phyloP scores from a whole-genome alignment of 805 yeast species.

The Sugiyamaella chiloensis region DNA sequence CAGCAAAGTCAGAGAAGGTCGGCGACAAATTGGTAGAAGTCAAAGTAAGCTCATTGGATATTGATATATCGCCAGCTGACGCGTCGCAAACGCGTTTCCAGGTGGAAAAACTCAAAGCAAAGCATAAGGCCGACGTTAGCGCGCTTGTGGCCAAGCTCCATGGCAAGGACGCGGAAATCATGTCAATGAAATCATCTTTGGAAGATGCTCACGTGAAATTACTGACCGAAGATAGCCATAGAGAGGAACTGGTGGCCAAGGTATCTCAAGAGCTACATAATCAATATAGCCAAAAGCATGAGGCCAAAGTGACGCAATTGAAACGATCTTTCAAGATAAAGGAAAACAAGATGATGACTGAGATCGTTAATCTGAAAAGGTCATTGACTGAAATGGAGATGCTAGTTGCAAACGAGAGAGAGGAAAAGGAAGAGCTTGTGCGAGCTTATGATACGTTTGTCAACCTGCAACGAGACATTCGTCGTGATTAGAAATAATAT shows the following conservation, averaged over 20 bases:
- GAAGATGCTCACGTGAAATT: conserved; percentile 13
- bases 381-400: conserved; percentile 49
- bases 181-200: conserved; percentile 13
- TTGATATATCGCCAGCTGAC: not conserved
- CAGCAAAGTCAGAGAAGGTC: too few species aligned
- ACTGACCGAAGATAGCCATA: conserved; percentile 11
- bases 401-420: conserved; percentile 47
- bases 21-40: too few species aligned
- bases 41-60: conserved; percentile 2
- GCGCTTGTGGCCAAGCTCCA: conserved; percentile 19
- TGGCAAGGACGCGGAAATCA: conserved; percentile 22
- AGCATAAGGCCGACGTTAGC: conserved; percentile 15
- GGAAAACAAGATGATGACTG: conserved; percentile 28
- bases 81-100: not conserved
- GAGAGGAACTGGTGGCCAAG: conserved; percentile 10
- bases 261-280: conserved; percentile 67
- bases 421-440: conserved; percentile 57
- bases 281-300: conserved; percentile 76
- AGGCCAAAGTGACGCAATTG: conserved; percentile 60
- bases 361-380: conserved; percentile 42
- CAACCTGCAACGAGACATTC: conserved; percentile 10
- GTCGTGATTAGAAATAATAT: not conserved
- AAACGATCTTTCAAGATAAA: conserved; percentile 52
- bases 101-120: conserved; percentile 9
- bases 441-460: conserved; percentile 45